phyloP scores from a whole-genome alignment of 2,329 filamentous ascomycete species.

The Talaromyces atroroseus region DNA sequence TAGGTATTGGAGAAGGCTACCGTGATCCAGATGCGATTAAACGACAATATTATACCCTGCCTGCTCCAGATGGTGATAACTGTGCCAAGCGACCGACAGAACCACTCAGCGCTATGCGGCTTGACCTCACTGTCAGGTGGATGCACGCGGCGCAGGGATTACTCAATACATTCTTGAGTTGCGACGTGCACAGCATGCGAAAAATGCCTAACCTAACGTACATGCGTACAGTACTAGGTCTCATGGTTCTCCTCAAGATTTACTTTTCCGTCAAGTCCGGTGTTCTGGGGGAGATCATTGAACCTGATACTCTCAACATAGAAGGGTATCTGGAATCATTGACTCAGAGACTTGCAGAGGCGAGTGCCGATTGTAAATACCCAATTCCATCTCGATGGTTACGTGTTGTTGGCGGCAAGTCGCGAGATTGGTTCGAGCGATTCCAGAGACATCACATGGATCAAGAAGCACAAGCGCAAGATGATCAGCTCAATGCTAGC shows the following conservation, averaged over 20 bases:
- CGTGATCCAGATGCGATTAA: conserved; percentile 32
- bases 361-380: conserved; percentile 28
- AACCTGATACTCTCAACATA: conserved; percentile 25
- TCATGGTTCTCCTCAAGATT: conserved; percentile 32
- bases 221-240: conserved; percentile 26
- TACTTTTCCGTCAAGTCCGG: conserved; percentile 28
- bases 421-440: conserved; percentile 29
- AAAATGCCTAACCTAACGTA: conserved; percentile 31
- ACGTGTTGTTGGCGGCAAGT: conserved; percentile 27
- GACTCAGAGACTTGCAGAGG: conserved; percentile 26
- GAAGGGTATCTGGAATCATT: conserved; percentile 28
- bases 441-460: conserved; percentile 22
- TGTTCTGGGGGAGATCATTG: conserved; percentile 27
- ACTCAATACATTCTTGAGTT: conserved; percentile 27
- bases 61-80: conserved; percentile 22
- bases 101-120: conserved; percentile 28
- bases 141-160: conserved; percentile 31
- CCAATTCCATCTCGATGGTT: conserved; percentile 31
- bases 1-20: conserved; percentile 31
- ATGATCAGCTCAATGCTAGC: neutral
- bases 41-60: conserved; percentile 29
- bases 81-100: conserved; percentile 9
- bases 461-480: conserved; percentile 8
- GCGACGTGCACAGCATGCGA: conserved; percentile 29
- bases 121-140: conserved; percentile 35